Base-by-base conservation (phyloP, 768 basidiomycete species). In the Pleurotus sapidus region DNA sequence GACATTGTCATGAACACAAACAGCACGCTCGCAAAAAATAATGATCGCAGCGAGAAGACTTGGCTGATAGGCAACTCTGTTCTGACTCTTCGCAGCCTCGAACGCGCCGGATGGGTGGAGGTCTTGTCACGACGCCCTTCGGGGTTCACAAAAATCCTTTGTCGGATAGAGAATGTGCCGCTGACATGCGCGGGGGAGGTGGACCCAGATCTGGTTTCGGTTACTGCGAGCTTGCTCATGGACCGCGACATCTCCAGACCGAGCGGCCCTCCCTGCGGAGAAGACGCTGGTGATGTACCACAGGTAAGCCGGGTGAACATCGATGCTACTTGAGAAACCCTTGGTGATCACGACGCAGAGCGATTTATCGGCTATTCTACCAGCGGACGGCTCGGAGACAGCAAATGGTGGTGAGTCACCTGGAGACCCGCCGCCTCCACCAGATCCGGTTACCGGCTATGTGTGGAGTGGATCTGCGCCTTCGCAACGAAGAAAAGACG, bases 11-110 rank as follows among this genome's bases (percentile, higher is more conserved):
- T 88, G 81, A 84, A 82, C 48, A 78, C 84, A 1, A 64, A 61
- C 30, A 63, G 69, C 45, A 56, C 63, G 46, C n/a, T 59, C 34
- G 18, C 63, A 45, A 57, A 75, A 0, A 80, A 84, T n/a, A 67
- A 76, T 0, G 67, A 69, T 1, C 62, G 81, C 40, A 70, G 67
- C 60, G 79, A 89, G 69, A 93, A 93, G 71, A 84, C 87, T 0
- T 99, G 96, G 95, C 65, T 96, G 24, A 69, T 89, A 53, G 95
- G 95, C 0, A 86, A 92, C 64, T 85, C 93, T 1, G 77, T 98
- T 51, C 74, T 98, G 55, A 94, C 95, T 5, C 81, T 98, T 49
- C 87, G 88, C 11, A 76, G 87, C 0, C 77, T 95, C 37, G 74
- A 80, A 1, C 79, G 84, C 57, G 74, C 84, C 5, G 95, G 95